Evolutionary conservation across 2,329 filamentous ascomycete species (phyloP), one percentile per base, ranked within the genome.

Genomic region (Bipolaris gigantea): DNA sequence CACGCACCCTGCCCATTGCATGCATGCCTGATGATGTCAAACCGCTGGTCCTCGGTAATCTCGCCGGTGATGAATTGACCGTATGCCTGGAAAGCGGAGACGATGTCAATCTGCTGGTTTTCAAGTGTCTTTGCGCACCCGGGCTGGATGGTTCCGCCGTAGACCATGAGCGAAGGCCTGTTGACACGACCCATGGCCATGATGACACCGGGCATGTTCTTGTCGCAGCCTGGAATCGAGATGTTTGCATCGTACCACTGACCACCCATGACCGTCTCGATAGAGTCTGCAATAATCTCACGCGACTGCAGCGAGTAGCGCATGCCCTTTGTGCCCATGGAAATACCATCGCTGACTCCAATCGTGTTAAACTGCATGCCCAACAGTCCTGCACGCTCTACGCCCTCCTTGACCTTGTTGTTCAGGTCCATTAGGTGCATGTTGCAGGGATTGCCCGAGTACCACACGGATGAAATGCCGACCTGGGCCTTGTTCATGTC

Each of bases 291-390:
- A 67, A 99, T 99, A 69, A 99, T 85, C 76, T 99, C 94, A 74
- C 94, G 85, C 64, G 90, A 96, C 80, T 97, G 94, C 48, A 97
- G 82, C 50, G 89, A 94, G 79, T 92, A 97, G 59, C 93, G 85
- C 94, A 99, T 99, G 66, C 95, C 94, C 33, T 88, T 90, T 43
- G 94, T 99, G 47, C 94, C 94, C 94, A 99, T 99, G 67, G 91
- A 96, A 68, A 99, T 99, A 55, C 86, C 94, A 75, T 99, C 94
- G 61, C 91, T 96, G 63, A 99, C 95, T 70, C 94, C 94, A 70
- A 99, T 90, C 56, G 95, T 99, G 82, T 99, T 99, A 85, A 99
- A 99, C 75, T 97, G 92, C 82, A 95, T 96, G 60, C 92, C 91
- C 56, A 96, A 83, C 57, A 99, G 82, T 19, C 91, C 90, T 27